Conservation (phyloP, 768 basidiomycete genomes). For the Holtermannia corniformis region DNA sequence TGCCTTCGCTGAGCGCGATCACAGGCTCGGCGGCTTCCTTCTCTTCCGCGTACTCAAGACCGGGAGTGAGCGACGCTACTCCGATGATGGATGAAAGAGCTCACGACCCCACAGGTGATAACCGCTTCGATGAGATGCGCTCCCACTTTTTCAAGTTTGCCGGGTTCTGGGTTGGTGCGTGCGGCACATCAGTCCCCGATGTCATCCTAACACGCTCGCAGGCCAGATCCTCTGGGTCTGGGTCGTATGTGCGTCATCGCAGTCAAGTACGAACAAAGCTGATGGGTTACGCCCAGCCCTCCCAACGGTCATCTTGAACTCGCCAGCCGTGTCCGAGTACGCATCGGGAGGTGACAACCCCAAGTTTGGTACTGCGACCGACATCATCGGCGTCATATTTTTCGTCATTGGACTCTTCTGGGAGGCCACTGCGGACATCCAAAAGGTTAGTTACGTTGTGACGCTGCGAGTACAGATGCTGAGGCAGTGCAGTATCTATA, state of each 20-base stretch:
- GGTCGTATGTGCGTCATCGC: constrained; percentile 21
- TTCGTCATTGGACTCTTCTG: constrained; percentile 54
- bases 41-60: constrained; percentile 61
- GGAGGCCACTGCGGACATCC: constrained; percentile 52
- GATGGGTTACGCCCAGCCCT: too few relatives aligned
- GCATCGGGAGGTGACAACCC: constrained; percentile 48
- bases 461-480: neutral
- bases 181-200: constrained; percentile 32
- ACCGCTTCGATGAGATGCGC: constrained; percentile 59
- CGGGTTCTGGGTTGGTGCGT: constrained; percentile 57
- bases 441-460: constrained; percentile 43
- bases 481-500: constrained; percentile 44
- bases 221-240: constrained; percentile 56
- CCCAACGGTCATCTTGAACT: constrained; percentile 58
- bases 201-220: constrained; percentile 37
- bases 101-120: constrained; percentile 42
- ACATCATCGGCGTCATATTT: constrained; percentile 56
- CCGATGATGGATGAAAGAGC: neutral
- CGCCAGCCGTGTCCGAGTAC: constrained; percentile 54
- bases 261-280: neutral
- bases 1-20: neutral
- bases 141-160: constrained; percentile 57
- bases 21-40: constrained; percentile 52
- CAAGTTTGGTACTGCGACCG: constrained; percentile 51
- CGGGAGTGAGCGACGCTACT: constrained; percentile 43